Percentiles rank a stretch among this genome's conserved stretches.
Conservation (phyloP, 78 protist species). For the Mantamonas sphyraenae region DNA sequence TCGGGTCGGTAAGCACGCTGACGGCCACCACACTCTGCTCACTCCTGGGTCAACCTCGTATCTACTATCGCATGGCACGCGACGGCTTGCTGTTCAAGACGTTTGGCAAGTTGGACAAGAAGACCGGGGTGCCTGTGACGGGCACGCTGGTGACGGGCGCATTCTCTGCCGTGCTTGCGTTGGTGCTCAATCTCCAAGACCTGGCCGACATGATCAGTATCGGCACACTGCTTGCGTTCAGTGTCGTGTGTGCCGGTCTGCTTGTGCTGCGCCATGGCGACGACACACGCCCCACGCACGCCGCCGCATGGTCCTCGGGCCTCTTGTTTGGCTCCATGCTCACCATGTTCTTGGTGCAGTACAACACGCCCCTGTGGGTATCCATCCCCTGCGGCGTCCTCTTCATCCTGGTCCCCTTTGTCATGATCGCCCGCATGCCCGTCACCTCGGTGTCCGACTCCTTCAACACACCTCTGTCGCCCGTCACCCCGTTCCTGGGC, state of each 20-base stretch:
- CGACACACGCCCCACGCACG: not conserved
- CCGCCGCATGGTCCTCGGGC: not conserved
- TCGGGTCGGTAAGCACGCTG: slow-evolving; percentile 41
- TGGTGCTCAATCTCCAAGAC: slow-evolving; percentile 16
- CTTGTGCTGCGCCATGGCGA: slow-evolving; percentile 16
- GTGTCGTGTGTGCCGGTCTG: slow-evolving; percentile 53
- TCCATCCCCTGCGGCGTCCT: not conserved
- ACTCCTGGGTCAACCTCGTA: slow-evolving; percentile 56
- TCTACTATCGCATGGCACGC: slow-evolving; percentile 51
- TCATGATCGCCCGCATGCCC: not conserved
- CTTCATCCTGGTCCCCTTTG: not conserved
- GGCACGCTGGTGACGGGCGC: slow-evolving; percentile 49
- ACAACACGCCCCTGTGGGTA: not conserved
- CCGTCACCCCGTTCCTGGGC: slow-evolving; percentile 42
- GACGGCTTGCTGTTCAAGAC: slow-evolving; percentile 45
- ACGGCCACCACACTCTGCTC: slow-evolving; percentile 49
- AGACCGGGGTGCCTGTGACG: slow-evolving; percentile 27
- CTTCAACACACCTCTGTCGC: slow-evolving; percentile 36
- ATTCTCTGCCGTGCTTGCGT: slow-evolving; percentile 30
- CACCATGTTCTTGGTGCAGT: not conserved
- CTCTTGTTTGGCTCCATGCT: not conserved
- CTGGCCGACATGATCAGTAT: slow-evolving; percentile 41
- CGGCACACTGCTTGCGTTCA: slow-evolving; percentile 53
- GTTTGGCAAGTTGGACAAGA: slow-evolving; percentile 22
- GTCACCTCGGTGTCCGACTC: slow-evolving; percentile 11